Conservation (phyloP, 306 rosid species). For the Argentina anserina region DNA sequence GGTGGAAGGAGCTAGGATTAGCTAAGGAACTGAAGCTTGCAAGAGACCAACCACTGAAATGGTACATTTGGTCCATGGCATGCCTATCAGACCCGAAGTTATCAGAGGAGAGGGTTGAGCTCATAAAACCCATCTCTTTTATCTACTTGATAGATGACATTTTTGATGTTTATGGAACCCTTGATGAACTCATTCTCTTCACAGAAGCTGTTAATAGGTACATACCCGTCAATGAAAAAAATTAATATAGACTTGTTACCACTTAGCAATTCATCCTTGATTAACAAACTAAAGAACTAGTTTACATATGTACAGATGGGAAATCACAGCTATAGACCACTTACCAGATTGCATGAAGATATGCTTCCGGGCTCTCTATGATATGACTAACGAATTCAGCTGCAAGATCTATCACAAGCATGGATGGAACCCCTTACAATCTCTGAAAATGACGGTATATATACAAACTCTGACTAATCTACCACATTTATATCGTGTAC, state of each 20-base stretch:
- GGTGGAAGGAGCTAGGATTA: conserved; percentile 67
- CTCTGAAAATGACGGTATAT: conserved; percentile 31
- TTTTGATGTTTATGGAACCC: conserved; percentile 59
- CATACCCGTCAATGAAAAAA: neutral
- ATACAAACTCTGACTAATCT: neutral
- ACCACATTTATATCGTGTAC: neutral
- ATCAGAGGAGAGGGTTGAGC: conserved; percentile 57
- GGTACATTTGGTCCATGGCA: conserved; percentile 61
- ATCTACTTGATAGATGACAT: conserved; percentile 64
- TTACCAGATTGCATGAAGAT: conserved; percentile 54
- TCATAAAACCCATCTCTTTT: conserved; percentile 62
- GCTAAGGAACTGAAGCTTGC: conserved; percentile 42
- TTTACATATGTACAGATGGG: conserved; percentile 49
- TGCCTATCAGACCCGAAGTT: conserved; percentile 42
- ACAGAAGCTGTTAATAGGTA: conserved; percentile 55
- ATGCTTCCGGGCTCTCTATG: conserved; percentile 44
- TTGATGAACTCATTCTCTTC: conserved; percentile 51
- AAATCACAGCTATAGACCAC: conserved; percentile 30
- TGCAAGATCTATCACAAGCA: conserved; percentile 33
- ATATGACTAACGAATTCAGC: conserved; percentile 52
- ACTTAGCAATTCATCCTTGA: neutral
- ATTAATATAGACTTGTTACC: neutral
- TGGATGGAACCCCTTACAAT: conserved; percentile 47
- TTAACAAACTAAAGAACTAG: too few relatives aligned
- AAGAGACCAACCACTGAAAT: conserved; percentile 66